Evolutionary conservation across 495 filamentous ascomycete species (phyloP), one percentile per base, ranked within the genome.

Genomic region (Pseudoneurospora amorphoporcata): DNA sequence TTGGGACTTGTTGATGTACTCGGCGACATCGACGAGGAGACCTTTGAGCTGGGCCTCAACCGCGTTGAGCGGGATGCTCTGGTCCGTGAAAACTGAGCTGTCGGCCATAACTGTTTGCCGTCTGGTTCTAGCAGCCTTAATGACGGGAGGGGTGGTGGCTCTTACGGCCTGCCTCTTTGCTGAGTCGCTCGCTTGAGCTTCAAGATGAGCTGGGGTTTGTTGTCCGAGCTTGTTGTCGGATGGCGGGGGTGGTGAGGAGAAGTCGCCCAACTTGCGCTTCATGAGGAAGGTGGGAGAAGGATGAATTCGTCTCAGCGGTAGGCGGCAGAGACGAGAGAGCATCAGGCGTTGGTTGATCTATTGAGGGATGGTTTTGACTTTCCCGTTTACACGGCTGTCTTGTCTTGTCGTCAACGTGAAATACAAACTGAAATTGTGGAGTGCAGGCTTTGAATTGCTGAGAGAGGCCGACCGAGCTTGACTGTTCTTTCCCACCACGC

Each of bases 11-110:
- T 90, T 86, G 73, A 93, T 90, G 81, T 89, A 90, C 35, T 86
- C 77, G 43, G 92, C 92, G 41, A 92, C 90, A 80, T 93, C 91
- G 9, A 95, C 84, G 17, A 97, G 86, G 17, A 97, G 86, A 39
- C 83, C 81, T 72, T 89, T 88, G 45, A 97, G 84, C 40, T 88
- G 90, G 42, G 83, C 81, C 80, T 97, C 94, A 58, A 87, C 83
- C 4, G 87, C 84, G 23, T 85, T 93, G 70, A 96, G 87, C 47
- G 75, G 75, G 69, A 80, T 78, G 39, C 43, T 35, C 32, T 68
- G 29, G 16, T 19, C 43, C 70, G 53, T 71, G 70, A 65, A 35
- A 5, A 65, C 53, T 65, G 53, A 23, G 53, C 29, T 65, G 53
- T 65, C 53, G 29, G 53, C 29, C 53, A 65, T 65, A 29, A 65